phyloP scores from a whole-genome alignment of 1,139 yeast genomes.

The Blastobotrys capitulatus region DNA sequence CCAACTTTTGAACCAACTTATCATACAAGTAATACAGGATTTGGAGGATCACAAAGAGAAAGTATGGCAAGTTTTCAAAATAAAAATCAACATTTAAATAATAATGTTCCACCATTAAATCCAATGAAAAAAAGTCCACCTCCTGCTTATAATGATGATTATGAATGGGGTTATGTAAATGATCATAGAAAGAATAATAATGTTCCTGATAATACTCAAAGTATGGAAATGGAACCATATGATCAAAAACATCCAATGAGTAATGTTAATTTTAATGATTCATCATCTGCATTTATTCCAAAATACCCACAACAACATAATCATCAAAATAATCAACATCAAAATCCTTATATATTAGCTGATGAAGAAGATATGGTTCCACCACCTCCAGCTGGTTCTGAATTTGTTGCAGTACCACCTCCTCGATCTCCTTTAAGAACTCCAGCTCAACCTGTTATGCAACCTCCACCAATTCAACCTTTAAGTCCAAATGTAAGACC shows the following conservation, averaged over 20 bases:
- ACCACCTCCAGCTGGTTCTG: constrained; percentile 3
- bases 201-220: constrained; percentile 8
- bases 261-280: neutral
- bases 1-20: constrained; percentile 10
- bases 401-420: neutral
- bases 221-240: constrained; percentile 18
- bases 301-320: neutral
- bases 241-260: constrained; percentile 2
- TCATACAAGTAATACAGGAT: constrained; percentile 1
- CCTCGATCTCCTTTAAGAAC: constrained; percentile 1
- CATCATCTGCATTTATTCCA: constrained; percentile 1
- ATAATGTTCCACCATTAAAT: constrained; percentile 3
- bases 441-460: neutral
- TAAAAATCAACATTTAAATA: neutral
- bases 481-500: too few relatives aligned
- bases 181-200: constrained; percentile 12
- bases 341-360: neutral
- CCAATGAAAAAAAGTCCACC: constrained; percentile 10
- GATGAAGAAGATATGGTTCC: neutral
- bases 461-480: neutral
- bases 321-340: neutral
- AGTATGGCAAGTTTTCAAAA: neutral
- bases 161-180: constrained; percentile 21
- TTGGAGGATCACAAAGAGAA: constrained; percentile 3
- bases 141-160: constrained; percentile 8